Evolutionary conservation across 129 eudicot species (phyloP), one percentile per base, ranked within the genome.

Genomic region (Helianthus annuus): DNA sequence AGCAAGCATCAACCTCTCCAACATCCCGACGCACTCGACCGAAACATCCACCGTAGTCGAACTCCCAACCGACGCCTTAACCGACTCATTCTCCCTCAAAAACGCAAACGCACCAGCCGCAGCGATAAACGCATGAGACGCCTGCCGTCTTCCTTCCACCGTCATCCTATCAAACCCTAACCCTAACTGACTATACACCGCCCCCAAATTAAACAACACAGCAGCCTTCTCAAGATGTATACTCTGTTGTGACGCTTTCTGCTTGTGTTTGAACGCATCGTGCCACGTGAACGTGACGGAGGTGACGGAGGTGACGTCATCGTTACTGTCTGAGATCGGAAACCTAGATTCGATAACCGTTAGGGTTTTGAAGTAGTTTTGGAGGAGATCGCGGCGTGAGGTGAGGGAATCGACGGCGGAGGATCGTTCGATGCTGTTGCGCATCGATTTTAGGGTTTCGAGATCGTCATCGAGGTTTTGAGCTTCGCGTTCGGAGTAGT

Each of bases 1-100:
- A n/a, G 98, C 98, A 44, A 94, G 71, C 98, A 90, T 94, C 78
- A 94, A 84, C 79, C 98, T 82, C 79, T 94, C 98, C 83, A 94
- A 69, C 98, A 94, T 94, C 79, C 98, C 98, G 10, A 77, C 92
- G 80, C 98, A 93, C 91, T 94, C 98, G 46, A 94, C 97, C 1
- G 93, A 84, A 14, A 94, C 74, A 72, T 94, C 98, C 59, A 86
- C 76, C 0, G 98, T 90, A 13, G 83, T 89, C 14, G 87, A 83
- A 44, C 73, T 83, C 52, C 98, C 98, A 44, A 80, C 67, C 4
- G 91, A 85, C 36, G 97, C 98, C 81, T 94, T 94, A 73, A 75
- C 76, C 0, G 98, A 81, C 56, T 72, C 93, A 77, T 82, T 87
- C 73, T 94, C 98, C 78, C 91, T 94, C 86, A 94, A 61, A 79